These are phyloP conservation scores for Trametes cinnabarina DNA, from an alignment of 768 basidiomycete species.

Conservation along the genomic window DNA sequence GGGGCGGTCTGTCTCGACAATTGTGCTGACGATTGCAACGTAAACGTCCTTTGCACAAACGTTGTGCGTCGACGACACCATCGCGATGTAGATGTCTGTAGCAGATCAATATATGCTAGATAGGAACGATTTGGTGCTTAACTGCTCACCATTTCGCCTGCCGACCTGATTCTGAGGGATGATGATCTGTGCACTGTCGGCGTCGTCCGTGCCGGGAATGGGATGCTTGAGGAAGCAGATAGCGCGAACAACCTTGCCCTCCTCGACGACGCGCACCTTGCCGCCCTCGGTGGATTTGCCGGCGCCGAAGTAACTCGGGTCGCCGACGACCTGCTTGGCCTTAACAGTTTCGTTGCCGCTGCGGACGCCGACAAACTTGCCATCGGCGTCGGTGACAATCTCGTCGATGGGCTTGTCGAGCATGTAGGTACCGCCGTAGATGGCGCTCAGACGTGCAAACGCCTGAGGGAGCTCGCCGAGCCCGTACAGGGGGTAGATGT, in stretches of 20 bases:
- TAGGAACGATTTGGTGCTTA: neutral
- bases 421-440: conserved; percentile 99
- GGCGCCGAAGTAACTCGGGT: conserved; percentile 94
- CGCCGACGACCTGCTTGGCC: conserved; percentile 97
- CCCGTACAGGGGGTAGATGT: conserved; percentile 98
- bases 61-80: conserved; percentile 96
- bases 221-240: conserved; percentile 99
- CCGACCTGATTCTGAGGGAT: conserved; percentile 98
- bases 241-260: conserved; percentile 91
- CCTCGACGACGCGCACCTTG: conserved; percentile 86
- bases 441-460: conserved; percentile 95
- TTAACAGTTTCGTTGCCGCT: conserved; percentile 89
- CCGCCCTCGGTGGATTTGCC: conserved; percentile 62
- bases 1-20: conserved; percentile 92
- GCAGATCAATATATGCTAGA: neutral
- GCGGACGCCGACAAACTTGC: conserved; percentile 91
- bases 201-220: conserved; percentile 94
- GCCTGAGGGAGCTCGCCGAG: conserved; percentile 98
- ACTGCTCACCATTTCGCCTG: conserved; percentile 78
- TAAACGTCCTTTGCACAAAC: conserved; percentile 95
- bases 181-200: conserved; percentile 95
- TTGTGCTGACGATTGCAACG: conserved; percentile 96
- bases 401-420: conserved; percentile 92
- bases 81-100: conserved; percentile 96
- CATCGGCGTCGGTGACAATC: conserved; percentile 81